These are phyloP conservation scores for Clonostachys chloroleuca DNA, from an alignment of 2,329 filamentous ascomycete genomes.

Conservation along the genomic window DNA sequence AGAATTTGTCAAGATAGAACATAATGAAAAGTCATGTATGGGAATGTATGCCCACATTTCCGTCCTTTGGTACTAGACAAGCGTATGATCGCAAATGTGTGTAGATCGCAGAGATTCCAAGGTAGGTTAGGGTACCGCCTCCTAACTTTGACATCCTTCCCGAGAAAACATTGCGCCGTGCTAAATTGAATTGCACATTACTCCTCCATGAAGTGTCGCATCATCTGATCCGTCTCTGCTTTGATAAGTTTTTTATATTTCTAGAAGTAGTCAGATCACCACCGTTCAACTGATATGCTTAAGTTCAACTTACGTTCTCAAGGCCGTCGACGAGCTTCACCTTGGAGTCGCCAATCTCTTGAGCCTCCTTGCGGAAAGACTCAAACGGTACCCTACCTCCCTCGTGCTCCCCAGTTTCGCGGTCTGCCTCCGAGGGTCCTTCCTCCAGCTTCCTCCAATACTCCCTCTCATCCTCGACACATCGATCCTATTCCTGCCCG, in stretches of 20 bases:
- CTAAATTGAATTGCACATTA: slow-evolving; percentile 1
- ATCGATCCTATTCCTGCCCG: slow-evolving; percentile 15
- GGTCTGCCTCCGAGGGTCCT: background rate
- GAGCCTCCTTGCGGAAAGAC: slow-evolving; percentile 11
- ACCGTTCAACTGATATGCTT: background rate
- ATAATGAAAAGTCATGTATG: background rate
- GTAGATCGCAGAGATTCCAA: background rate
- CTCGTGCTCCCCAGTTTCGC: background rate
- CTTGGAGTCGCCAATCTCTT: slow-evolving; percentile 12
- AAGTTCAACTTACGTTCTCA: slow-evolving; percentile 13
- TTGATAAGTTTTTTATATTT: slow-evolving; percentile 17
- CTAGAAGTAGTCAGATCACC: slow-evolving; percentile 8
- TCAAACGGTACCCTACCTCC: background rate
- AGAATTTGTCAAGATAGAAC: background rate
- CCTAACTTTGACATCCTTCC: too few relatives aligned
- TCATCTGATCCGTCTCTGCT: slow-evolving; percentile 14
- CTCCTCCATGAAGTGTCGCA: slow-evolving; percentile 10
- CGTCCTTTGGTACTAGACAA: background rate
- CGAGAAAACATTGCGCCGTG: background rate
- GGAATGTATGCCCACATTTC: background rate
- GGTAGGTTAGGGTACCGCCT: too few relatives aligned
- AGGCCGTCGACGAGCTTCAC: slow-evolving; percentile 13
- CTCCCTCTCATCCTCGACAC: slow-evolving; percentile 9
- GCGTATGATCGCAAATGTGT: background rate
- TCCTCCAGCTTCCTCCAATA: slow-evolving; percentile 9